Percentiles rank a stretch among this genome's conserved stretches.
phyloP scores from a whole-genome alignment of 2,329 filamentous ascomycete species.

The Passalora sequoiae region DNA sequence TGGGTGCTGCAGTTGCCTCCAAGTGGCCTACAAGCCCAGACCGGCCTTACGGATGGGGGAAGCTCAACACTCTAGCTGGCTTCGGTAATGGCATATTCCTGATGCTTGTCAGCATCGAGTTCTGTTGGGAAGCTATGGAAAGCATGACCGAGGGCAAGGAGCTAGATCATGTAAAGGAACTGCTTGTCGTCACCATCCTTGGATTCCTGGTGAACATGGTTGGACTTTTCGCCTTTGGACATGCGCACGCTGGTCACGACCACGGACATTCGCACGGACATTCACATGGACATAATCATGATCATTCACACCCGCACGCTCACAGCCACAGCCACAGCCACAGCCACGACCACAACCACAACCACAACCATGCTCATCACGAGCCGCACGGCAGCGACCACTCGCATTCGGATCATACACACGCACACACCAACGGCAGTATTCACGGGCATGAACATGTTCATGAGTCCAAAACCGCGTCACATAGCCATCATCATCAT shows the following conservation, averaged over 20 bases:
- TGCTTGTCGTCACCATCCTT: constrained; percentile 80
- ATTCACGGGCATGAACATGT: constrained; percentile 36
- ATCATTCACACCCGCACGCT: constrained; percentile 40
- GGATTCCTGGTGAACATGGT: constrained; percentile 88
- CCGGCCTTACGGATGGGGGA: constrained; percentile 94
- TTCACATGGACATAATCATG: constrained; percentile 36
- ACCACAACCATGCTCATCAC: constrained; percentile 30
- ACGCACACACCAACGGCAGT: constrained; percentile 29
- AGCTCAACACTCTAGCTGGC: constrained; percentile 91
- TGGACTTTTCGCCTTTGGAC: constrained; percentile 77
- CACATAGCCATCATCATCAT: constrained; percentile 43
- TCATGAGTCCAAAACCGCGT: constrained; percentile 50
- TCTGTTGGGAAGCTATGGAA: constrained; percentile 90
- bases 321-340: constrained; percentile 30
- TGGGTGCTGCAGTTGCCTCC: constrained; percentile 88
- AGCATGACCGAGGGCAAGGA: constrained; percentile 77
- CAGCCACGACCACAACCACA: constrained; percentile 34
- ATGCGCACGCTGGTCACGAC: constrained; percentile 47
- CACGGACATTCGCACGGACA: constrained; percentile 54
- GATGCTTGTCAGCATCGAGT: constrained; percentile 92
- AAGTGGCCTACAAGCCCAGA: constrained; percentile 88
- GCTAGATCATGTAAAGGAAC: constrained; percentile 76
- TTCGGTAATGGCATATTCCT: constrained; percentile 95
- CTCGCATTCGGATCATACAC: constrained; percentile 31
- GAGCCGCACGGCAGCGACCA: constrained; percentile 19